Base-by-base conservation (phyloP, 2,329 filamentous ascomycete species). In the Alternaria hordeiaustralica region DNA sequence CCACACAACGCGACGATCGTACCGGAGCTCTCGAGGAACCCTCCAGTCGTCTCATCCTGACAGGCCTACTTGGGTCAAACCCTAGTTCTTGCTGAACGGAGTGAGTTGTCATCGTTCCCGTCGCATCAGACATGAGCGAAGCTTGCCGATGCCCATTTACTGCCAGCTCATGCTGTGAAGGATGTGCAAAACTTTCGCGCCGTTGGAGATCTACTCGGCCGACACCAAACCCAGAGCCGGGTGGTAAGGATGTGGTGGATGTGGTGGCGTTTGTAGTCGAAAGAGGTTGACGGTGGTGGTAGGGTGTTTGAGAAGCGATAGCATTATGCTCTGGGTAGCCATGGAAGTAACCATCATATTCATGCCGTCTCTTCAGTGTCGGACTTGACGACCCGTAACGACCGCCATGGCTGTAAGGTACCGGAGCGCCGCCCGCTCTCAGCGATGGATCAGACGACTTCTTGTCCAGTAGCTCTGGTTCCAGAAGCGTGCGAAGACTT, bases 401-500 rank as follows among this genome's bases (percentile, higher is more conserved):
- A 50, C 63, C 63, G 50, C 74, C 65, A 58, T 58, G 64, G 50
- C 61, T 59, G 36, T 73, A 66, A 47, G 67, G 44, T n/a, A 70
- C 53, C 51, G 64, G 67, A 65, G 66, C 58, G 60, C 65, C 70
- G 60, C 60, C 59, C 45, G 72, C 60, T 63, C 71, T 71, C 58
- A 70, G 56, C 54, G 71, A 63, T 54, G 67, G 65, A 58, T 78
- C 72, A 58, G 70, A 66, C 46, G 69, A 56, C 51, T 77, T 78
- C 63, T 69, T 73, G 51, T 79, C 77, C 55, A 80, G 74, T 55
- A 79, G 64, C 58, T 77, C 70, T 51, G 78, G 77, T 63, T 79
- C 74, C 45, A 80, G 68, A 55, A 80, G 75, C 28, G 77, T 79
- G 60, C 78, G 77, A 41, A 80, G 72, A 55, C 78, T 79, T 26